Evolutionary conservation across 2,329 filamentous ascomycete species (phyloP), one percentile per base, ranked within the genome.

Genomic region (Albophoma yamanashiensis): DNA sequence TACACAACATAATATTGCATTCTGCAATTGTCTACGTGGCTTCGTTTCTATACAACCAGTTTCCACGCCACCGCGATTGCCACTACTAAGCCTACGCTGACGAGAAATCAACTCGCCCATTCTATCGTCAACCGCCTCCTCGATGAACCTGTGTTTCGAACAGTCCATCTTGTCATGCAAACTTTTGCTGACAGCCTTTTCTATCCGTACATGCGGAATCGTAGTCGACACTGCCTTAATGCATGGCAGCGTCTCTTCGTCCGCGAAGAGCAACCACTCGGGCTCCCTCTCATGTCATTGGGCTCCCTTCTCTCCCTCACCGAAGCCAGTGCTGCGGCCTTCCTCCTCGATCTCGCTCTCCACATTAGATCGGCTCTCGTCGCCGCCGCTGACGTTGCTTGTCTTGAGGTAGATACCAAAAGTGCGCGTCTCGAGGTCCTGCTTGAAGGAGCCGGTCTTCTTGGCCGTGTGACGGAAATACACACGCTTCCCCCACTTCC

Each of bases 401-500:
- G 65, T 63, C 22, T 60, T 66, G 47, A 69, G 69, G 61, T 72
- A 74, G 58, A 66, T 47, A 8, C 70, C 71, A 63, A 74, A 74
- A 1, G 69, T 65, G 11, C 73, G 70, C 1, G 67, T 68, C 62
- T 74, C 71, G 2, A 73, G 52, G 52, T 74, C 69, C 9, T 59
- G 34, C 12, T 65, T 63, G n/a, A 60, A 64, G 0, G 62, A 57
- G 0, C 64, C 61, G 17, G 39, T 31, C 59, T 67, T 68, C 38
- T 65, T 65, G n/a, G 61, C 61, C 20, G 34, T 27, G 31, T 39
- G 61, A 14, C 62, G 62, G 42, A 58, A 63, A 53, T 71, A 75
- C n/a, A 75, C 59, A 20, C 83, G 74, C 76, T 86, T 86, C 4
- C 66, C 71, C 74, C 76, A 82, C 69, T 86, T 86, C 82, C 82